These are phyloP conservation scores for Candida dajiaensis DNA, from an alignment of 805 yeast species.

Conservation along the genomic window DNA sequence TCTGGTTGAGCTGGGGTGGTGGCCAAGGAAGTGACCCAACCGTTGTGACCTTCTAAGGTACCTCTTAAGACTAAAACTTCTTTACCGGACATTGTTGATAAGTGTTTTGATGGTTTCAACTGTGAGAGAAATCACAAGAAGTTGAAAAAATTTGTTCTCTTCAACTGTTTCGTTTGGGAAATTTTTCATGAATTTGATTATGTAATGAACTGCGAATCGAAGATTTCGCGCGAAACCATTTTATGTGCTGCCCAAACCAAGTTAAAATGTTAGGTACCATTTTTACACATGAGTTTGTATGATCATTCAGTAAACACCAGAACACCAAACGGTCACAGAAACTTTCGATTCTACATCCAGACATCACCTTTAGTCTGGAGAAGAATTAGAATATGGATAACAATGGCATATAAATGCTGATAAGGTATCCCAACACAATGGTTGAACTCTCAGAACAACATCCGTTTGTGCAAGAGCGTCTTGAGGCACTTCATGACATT, in stretches of 20 bases:
- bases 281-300: slow-evolving; percentile 21
- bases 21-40: slow-evolving; percentile 98
- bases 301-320: slow-evolving; percentile 16
- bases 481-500: slow-evolving; percentile 45
- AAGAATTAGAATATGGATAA: too few relatives aligned
- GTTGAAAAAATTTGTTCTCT: not conserved
- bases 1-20: slow-evolving; percentile 98
- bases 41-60: slow-evolving; percentile 95
- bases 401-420: not conserved
- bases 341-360: not conserved
- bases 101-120: not conserved
- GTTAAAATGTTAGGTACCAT: slow-evolving; percentile 17
- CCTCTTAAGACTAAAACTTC: slow-evolving; percentile 99
- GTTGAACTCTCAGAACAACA: slow-evolving; percentile 20
- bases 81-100: slow-evolving; percentile 59
- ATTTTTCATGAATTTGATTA: not conserved
- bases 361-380: not conserved
- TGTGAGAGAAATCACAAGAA: not conserved
- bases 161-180: not conserved
- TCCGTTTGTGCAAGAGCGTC: slow-evolving; percentile 41
- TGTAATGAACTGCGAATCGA: too few relatives aligned
- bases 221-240: not conserved
- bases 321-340: not conserved
- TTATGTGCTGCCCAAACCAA: not conserved
- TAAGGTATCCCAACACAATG: not conserved